Percentiles rank a stretch among this genome's conserved stretches.
phyloP scores from a whole-genome alignment of 192 early-diverging fungal species.

The Backusella mclennaniae region DNA sequence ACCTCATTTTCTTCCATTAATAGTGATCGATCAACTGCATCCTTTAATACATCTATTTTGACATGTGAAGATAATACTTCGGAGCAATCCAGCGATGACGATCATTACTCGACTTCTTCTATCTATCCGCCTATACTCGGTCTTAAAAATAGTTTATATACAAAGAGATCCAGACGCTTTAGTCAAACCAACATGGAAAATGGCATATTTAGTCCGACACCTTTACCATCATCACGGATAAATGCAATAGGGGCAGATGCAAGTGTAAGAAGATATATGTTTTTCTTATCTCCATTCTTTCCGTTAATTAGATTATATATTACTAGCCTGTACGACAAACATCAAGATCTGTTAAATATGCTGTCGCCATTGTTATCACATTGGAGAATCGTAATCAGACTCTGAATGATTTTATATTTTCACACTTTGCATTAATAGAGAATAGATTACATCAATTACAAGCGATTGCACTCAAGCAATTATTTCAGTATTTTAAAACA shows the following conservation, averaged over 20 bases:
- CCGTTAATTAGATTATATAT: not conserved
- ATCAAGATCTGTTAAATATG: slow-evolving; percentile 48
- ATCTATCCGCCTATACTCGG: slow-evolving; percentile 36
- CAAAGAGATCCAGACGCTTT: slow-evolving; percentile 41
- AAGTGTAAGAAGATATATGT: not conserved
- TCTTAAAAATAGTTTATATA: slow-evolving; percentile 20
- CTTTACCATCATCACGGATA: slow-evolving; percentile 42
- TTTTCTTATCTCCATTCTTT: not conserved
- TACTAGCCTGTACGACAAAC: slow-evolving; percentile 30
- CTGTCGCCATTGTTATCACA: slow-evolving; percentile 51
- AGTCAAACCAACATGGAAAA: slow-evolving; percentile 60
- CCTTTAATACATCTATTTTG: slow-evolving; percentile 14
- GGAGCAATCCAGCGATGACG: slow-evolving; percentile 35
- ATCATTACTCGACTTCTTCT: slow-evolving; percentile 17
- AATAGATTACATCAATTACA: slow-evolving; percentile 55
- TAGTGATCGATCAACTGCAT: slow-evolving; percentile 40
- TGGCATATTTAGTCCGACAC: slow-evolving; percentile 54
- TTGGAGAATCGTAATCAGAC: slow-evolving; percentile 42
- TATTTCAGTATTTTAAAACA: slow-evolving; percentile 28
- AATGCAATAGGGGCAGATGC: slow-evolving; percentile 20
- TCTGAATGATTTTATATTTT: slow-evolving; percentile 54
- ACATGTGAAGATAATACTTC: slow-evolving; percentile 12
- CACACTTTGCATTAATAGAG: slow-evolving; percentile 58
- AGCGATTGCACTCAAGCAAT: slow-evolving; percentile 40
- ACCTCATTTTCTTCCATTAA: slow-evolving; percentile 42